Conservation (phyloP, 495 filamentous ascomycete species). For the Patellaria atrata region DNA sequence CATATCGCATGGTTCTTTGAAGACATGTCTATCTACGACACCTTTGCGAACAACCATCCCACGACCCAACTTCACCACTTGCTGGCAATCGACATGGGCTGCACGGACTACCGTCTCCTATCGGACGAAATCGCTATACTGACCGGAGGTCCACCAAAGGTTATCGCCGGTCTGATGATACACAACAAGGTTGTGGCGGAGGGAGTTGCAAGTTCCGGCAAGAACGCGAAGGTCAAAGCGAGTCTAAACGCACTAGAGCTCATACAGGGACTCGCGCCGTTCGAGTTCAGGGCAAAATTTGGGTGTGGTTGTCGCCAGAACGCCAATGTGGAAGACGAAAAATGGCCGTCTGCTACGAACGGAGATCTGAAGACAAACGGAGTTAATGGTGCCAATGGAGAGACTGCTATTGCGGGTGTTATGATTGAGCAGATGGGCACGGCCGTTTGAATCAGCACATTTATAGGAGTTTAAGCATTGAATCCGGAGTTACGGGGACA, state of each 20-base stretch:
- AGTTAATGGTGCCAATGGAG: too few species aligned
- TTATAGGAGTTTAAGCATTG: too few species aligned
- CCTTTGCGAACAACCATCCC: slow-evolving; percentile 79
- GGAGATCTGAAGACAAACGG: too few species aligned
- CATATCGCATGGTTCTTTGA: slow-evolving; percentile 67
- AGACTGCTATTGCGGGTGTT: too few species aligned
- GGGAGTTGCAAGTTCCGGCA: slow-evolving; percentile 43
- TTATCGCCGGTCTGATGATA: slow-evolving; percentile 63
- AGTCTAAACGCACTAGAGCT: slow-evolving; percentile 48
- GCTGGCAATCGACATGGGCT: slow-evolving; percentile 37
- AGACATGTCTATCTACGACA: slow-evolving; percentile 81
- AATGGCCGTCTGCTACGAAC: too few species aligned
- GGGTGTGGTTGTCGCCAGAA: slow-evolving; percentile 62
- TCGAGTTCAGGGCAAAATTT: slow-evolving; percentile 46
- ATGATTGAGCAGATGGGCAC: too few species aligned
- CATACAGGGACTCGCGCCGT: slow-evolving; percentile 41
- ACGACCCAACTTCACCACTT: slow-evolving; percentile 42
- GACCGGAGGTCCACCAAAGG: slow-evolving; percentile 28
- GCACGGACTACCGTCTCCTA: slow-evolving; percentile 41
- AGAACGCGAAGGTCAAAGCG: slow-evolving; percentile 60
- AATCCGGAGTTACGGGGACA: too few species aligned
- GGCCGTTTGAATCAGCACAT: too few species aligned
- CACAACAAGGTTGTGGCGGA: slow-evolving; percentile 55
- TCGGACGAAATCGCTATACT: slow-evolving; percentile 35
- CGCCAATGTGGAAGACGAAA: too few species aligned